A percentile compares a stretch with the other conserved stretches of the same genome.
Evolutionary conservation across 192 early-diverging fungal species (phyloP).

Genomic region (Paraglomus occultum): DNA sequence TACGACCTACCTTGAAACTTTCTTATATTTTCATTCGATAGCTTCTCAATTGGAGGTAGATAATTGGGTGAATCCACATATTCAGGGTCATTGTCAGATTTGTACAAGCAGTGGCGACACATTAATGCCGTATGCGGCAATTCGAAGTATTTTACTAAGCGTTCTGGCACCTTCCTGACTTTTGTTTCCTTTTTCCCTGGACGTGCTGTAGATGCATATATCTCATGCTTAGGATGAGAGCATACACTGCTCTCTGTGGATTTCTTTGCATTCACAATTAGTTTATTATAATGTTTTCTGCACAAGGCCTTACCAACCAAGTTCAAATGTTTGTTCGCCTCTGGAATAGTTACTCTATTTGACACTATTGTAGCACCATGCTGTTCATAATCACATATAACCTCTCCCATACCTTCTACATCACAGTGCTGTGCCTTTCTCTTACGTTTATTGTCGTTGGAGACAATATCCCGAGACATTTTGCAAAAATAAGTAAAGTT

Average conservation of each 20-base stretch:
- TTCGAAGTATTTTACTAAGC: constrained; percentile 3
- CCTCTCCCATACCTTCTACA: background rate
- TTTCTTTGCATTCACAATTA: no score
- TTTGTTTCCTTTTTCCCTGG: background rate
- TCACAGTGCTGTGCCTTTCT: constrained; percentile 6
- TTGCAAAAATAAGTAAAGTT: no score
- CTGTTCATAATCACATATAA: constrained; percentile 13
- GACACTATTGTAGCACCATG: constrained; percentile 7
- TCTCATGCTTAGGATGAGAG: constrained; percentile 15
- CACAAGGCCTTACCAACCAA: constrained; percentile 21
- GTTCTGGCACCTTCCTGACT: constrained; percentile 6
- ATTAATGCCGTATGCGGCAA: background rate
- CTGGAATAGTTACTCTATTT: background rate
- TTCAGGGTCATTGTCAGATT: constrained; percentile 13
- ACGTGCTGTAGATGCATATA: constrained; percentile 15
- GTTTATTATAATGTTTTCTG: constrained; percentile 15
- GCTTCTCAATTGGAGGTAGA: background rate
- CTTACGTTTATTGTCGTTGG: no score
- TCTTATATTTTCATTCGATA: constrained; percentile 26
- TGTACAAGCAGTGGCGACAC: constrained; percentile 6
- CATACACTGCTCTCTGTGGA: background rate
- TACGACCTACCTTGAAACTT: constrained; percentile 19
- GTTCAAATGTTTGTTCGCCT: background rate
- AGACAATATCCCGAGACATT: no score
- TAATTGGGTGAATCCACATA: constrained; percentile 1